Percentiles rank a stretch among this genome's conserved stretches.
These are phyloP conservation scores for Penstemon barbatus DNA, from an alignment of 257 asterid genomes.

Conservation along the genomic window DNA sequence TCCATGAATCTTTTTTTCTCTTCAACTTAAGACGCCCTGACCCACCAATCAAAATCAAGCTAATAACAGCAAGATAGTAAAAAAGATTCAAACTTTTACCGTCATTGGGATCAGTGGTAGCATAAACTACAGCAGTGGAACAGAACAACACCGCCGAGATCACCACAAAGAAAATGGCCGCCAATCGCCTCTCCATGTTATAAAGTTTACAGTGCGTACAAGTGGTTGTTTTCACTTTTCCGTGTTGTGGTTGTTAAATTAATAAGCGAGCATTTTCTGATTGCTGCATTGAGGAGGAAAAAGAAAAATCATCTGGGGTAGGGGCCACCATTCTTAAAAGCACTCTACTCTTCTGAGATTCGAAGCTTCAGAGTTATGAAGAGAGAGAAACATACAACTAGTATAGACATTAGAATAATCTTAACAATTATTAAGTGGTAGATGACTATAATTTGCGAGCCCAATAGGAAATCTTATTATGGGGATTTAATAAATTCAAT, in stretches of 20 bases:
- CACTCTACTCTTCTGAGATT: conserved; percentile 52
- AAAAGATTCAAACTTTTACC: conserved; percentile 36
- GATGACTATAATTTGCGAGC: no score
- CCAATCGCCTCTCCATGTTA: conserved; percentile 39
- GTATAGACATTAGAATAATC: not conserved
- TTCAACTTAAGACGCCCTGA: not conserved
- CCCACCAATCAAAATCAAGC: conserved; percentile 29
- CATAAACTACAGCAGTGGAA: conserved; percentile 32
- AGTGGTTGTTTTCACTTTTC: not conserved
- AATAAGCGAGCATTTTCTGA: no score
- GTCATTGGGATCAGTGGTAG: conserved; percentile 70
- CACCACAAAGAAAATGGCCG: not conserved
- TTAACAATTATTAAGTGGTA: conserved; percentile 6
- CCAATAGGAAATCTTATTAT: no score
- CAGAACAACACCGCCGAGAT: conserved; percentile 26
- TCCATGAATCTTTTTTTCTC: not conserved
- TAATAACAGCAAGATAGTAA: not conserved
- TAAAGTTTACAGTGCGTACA: conserved; percentile 12
- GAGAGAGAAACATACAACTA: conserved; percentile 32
- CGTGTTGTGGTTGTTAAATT: not conserved
- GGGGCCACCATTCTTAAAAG: conserved; percentile 50
- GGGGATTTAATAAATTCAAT: no score
- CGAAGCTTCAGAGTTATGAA: conserved; percentile 53
- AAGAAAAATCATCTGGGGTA: no score
- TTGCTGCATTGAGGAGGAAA: no score